Base-by-base conservation (phyloP, 1,139 yeast species). In the Debaryomycetaceae sp. region DNA sequence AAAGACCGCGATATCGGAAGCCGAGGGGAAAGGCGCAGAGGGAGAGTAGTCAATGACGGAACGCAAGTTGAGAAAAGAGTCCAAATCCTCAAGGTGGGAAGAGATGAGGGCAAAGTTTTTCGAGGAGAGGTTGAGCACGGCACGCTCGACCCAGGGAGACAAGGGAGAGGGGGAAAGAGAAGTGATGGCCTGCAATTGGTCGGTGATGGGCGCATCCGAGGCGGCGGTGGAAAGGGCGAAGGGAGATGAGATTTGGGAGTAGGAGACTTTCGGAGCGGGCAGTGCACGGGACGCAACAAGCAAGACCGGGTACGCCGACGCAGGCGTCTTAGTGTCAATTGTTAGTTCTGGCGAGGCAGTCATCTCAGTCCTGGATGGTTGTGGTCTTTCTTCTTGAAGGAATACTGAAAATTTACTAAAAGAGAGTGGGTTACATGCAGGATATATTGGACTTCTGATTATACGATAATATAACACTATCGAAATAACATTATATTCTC, bases 1-100 rank as follows among this genome's bases (percentile, higher is more conserved):
- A 96, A 96, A 90, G 19, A 81, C 68, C 12, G 92, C 83, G 37
- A 85, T 63, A 56, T 90, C 98, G 31, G 94, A 92, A 32, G 76
- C 57, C 10, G 92, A 62, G 37, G 72, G 62, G 16, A 63, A 45
- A 55, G 76, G 68, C 13, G 93, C 94, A 37, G 73, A 67, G n/a
- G n/a, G n/a, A n/a, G n/a, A n/a, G n/a, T n/a, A n/a, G n/a, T n/a
- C n/a, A 33, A 85, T 53, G 50, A 71, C 86, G 4, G 95, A 73
- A 51, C 95, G 75, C 64, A 82, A 76, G 66, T 83, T 83, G 54
- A 90, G 69, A 53, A 79, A 90, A 30, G 77, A 58, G 45, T 90
- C 96, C 43, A 90, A 65, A 48, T 69, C 69, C 52, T 83, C 95
- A 49, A 90, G 72, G 42, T 82, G 77, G 29, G 62, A 69, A 16